Base-by-base conservation (phyloP, 2,329 filamentous ascomycete genomes). In the Fusarium tjaetaba region DNA sequence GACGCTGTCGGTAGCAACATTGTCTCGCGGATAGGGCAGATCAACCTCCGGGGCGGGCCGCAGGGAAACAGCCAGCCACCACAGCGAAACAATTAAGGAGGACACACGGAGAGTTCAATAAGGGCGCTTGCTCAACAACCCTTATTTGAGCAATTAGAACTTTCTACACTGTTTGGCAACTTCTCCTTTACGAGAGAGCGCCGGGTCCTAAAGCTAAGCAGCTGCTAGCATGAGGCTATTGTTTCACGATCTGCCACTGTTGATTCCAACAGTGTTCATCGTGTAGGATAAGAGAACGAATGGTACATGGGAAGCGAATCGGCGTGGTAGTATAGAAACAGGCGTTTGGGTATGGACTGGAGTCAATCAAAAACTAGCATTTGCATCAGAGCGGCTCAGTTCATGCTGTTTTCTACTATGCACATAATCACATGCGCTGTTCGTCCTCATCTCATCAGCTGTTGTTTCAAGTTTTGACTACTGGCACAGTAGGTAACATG, bases 1-100 rank as follows among this genome's bases (percentile, higher is more conserved):
- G 96, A 98, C 82, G 95, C 95, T 1, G 95, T 98, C 2, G 96
- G 96, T 1, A 96, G 92, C 82, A 96, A 95, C 74, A 90, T 98
- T 59, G 94, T 97, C 26, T 93, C 93, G 70, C 88, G 95, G 36
- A 96, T 98, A 76, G 94, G 94, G 11, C 93, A 92, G 65, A 90
- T 96, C 71, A 95, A 94, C 79, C 84, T 97, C 49, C 85, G 92
- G 22, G 88, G 89, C 7, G 81, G 78, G 11, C 76, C 81, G 32
- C 72, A 73, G 55, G 76, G 73, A 60, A 66, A 69, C 30, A 71
- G 64, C 43, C 60, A 76, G 39, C 62, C 75, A 34, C 68, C 72
- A 39, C 74, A 64, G 28, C 62, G 67, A 36, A 75, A 64, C 43
- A 59, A 52, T 39, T 75, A 69, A 74, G 56, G 26, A 41, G 36